Conservation (phyloP, 768 basidiomycete species). For the Dioszegia crocea region DNA sequence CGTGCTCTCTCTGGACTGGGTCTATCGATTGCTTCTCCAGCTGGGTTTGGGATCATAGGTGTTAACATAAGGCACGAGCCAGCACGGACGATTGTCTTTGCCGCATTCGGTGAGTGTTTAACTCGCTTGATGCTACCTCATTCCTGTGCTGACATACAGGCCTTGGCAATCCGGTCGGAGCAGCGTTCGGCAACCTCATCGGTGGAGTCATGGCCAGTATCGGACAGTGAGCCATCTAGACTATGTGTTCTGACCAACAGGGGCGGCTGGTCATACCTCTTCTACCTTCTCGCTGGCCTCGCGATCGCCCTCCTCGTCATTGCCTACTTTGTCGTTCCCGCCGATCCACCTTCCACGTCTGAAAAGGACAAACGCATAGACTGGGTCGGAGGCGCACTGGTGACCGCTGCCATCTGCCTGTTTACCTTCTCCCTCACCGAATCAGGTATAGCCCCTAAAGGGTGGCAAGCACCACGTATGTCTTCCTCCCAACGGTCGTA, state of each 20-base stretch:
- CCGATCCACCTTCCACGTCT: conserved; percentile 51
- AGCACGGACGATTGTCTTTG: conserved; percentile 69
- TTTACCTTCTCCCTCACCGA: conserved; percentile 70
- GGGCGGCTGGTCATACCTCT: conserved; percentile 64
- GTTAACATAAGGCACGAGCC: conserved; percentile 23
- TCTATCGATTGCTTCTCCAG: conserved; percentile 22
- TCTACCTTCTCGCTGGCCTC: conserved; percentile 61
- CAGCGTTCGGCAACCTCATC: conserved; percentile 61
- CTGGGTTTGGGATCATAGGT: conserved; percentile 25
- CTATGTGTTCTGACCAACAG: conserved; percentile 3
- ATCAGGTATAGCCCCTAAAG: conserved; percentile 56
- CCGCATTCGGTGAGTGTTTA: conserved; percentile 57
- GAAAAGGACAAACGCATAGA: conserved; percentile 54
- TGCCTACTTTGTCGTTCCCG: conserved; percentile 59
- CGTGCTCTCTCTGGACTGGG: conserved; percentile 34
- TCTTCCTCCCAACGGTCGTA: neutral
- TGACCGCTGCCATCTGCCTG: conserved; percentile 62
- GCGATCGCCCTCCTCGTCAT: conserved; percentile 57
- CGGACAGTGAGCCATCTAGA: conserved; percentile 44
- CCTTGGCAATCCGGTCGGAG: conserved; percentile 76
- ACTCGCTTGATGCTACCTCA: neutral
- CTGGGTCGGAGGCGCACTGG: conserved; percentile 68
- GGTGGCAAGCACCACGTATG: conserved; percentile 61
- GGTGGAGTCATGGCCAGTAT: conserved; percentile 66
- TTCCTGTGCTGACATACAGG: neutral